Percentiles rank a stretch among this genome's conserved stretches.
phyloP scores from a whole-genome alignment of 331 rosid genomes.

The Erythrophleum ivorense region DNA sequence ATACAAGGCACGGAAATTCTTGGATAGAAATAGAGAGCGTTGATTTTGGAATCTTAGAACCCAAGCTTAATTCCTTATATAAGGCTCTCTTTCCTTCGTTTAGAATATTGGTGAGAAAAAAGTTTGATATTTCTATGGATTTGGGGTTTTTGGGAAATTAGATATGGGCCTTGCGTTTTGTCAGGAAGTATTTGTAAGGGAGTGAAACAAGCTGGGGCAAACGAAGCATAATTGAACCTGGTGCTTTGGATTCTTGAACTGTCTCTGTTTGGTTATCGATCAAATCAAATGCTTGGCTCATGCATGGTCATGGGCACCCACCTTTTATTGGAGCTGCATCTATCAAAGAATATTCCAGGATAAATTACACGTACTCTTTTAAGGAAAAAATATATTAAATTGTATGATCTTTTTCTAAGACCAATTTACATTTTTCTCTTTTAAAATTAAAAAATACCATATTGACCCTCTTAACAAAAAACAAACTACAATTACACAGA shows the following conservation, averaged over 20 bases:
- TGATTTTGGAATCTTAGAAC: conserved; percentile 12
- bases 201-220: background rate
- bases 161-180: background rate
- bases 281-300: conserved; percentile 18
- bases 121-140: background rate
- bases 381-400: too few relatives aligned
- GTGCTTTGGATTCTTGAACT: conserved; percentile 24
- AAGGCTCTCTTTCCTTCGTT: background rate
- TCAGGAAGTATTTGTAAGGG: conserved; percentile 14
- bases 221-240: conserved; percentile 36
- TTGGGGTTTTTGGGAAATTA: background rate
- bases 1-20: background rate
- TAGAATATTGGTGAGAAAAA: background rate
- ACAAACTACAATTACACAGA: too few relatives aligned
- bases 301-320: background rate
- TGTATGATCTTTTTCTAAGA: too few relatives aligned
- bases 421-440: too few relatives aligned
- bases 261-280: conserved; percentile 35
- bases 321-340: background rate
- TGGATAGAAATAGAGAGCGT: background rate
- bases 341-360: background rate
- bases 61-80: background rate
- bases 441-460: too few relatives aligned
- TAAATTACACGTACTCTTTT: too few relatives aligned
- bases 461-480: too few relatives aligned